Evolutionary conservation across 2,329 filamentous ascomycete genomes (phyloP).

Genomic region (Chrysoporthe puriensis): DNA sequence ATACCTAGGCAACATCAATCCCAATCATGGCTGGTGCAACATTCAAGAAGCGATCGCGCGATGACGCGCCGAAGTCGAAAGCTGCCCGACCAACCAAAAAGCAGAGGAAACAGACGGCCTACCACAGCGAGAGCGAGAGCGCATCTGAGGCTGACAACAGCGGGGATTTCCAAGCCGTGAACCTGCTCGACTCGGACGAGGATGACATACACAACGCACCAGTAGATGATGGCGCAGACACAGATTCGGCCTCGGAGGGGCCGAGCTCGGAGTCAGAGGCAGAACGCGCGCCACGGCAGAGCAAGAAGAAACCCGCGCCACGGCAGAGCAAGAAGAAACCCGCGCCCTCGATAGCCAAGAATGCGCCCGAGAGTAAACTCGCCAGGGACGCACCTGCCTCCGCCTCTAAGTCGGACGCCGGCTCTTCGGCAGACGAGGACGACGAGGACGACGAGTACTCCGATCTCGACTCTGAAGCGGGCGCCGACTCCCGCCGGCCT

Average conservation of each 20-base stretch:
- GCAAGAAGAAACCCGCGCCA: constrained; percentile 28
- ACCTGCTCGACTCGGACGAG: constrained; percentile 60
- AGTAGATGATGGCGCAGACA: constrained; percentile 51
- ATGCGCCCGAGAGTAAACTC: constrained; percentile 35
- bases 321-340: constrained; percentile 30
- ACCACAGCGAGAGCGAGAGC: constrained; percentile 58
- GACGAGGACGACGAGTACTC: constrained; percentile 43
- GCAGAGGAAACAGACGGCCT: constrained; percentile 48
- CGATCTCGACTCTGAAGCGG: constrained; percentile 42
- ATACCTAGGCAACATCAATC: background rate
- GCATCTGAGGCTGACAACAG: constrained; percentile 36
- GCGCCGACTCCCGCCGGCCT: constrained; percentile 37
- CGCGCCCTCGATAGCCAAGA: constrained; percentile 31
- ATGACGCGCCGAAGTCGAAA: constrained; percentile 38
- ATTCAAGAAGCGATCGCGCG: constrained; percentile 40
- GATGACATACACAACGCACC: constrained; percentile 58
- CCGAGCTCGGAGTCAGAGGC: constrained; percentile 44
- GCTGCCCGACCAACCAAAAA: constrained; percentile 53
- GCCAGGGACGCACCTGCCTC: constrained; percentile 37
- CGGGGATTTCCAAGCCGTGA: constrained; percentile 53
- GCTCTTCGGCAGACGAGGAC: constrained; percentile 33
- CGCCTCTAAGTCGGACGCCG: constrained; percentile 18
- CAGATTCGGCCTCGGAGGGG: constrained; percentile 34
- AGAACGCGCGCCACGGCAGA: constrained; percentile 35
- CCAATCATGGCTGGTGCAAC: constrained; percentile 37